Conservation (phyloP, 371 early-diverging fungal species). For the Mortierella sp. region DNA sequence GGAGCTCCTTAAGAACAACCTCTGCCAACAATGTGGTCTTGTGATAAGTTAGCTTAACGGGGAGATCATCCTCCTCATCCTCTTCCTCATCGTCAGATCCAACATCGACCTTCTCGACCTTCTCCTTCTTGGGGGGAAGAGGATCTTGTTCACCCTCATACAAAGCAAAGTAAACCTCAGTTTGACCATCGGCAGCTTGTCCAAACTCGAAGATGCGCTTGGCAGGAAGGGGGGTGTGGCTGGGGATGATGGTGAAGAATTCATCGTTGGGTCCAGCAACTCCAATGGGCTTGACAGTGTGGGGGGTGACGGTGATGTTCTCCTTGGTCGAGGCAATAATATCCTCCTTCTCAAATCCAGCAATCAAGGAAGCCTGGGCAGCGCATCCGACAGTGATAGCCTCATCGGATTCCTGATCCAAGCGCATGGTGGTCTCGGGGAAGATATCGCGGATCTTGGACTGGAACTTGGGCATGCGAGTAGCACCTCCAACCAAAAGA, state of each 20-base stretch:
- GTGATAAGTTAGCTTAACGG: constrained; percentile 64
- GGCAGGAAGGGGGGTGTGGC: constrained; percentile 89
- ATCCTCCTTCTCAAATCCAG: constrained; percentile 70
- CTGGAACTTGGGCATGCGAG: constrained; percentile 98
- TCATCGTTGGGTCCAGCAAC: constrained; percentile 77
- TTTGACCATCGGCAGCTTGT: constrained; percentile 75
- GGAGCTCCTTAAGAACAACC: constrained; percentile 66
- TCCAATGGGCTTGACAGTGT: constrained; percentile 84
- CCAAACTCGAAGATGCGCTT: constrained; percentile 83
- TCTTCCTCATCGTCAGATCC: constrained; percentile 62
- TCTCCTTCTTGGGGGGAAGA: constrained; percentile 70
- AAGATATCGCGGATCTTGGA: constrained; percentile 87
- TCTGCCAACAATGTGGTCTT: constrained; percentile 67
- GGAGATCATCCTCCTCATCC: constrained; percentile 70
- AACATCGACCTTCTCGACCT: constrained; percentile 57
- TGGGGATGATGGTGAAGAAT: constrained; percentile 83
- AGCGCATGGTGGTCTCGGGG: constrained; percentile 82
- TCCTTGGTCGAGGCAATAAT: constrained; percentile 66
- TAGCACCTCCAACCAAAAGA: constrained; percentile 97
- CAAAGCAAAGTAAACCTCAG: constrained; percentile 84
- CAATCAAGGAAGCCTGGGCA: constrained; percentile 88
- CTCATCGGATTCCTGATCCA: constrained; percentile 92
- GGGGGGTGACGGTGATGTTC: constrained; percentile 76
- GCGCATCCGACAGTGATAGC: constrained; percentile 99
- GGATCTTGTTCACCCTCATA: constrained; percentile 80